Conservation (phyloP, 1,284 basidiomycete genomes). For the Tetrapyrgos nigripes region DNA sequence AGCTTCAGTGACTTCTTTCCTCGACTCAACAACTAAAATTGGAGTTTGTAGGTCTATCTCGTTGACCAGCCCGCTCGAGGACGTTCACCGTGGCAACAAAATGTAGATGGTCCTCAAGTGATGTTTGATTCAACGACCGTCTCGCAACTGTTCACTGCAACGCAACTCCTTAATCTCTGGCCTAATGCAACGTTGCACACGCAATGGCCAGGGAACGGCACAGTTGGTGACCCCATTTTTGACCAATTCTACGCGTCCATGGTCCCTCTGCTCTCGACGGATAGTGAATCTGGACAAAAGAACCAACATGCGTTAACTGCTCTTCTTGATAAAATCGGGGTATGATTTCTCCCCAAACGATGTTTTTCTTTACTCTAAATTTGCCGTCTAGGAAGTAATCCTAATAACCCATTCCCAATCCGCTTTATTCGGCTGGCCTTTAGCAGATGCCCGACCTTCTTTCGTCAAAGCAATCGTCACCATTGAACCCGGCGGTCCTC, state of each 20-base stretch:
- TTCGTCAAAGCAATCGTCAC: constrained; percentile 38
- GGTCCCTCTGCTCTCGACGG: constrained; percentile 37
- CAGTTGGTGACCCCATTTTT: constrained; percentile 48
- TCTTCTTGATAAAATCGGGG: constrained; percentile 46
- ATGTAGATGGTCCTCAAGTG: constrained; percentile 43
- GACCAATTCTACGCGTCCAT: constrained; percentile 50
- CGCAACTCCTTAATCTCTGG: constrained; percentile 47
- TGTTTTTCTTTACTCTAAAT: no score
- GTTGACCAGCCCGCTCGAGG: constrained; percentile 55
- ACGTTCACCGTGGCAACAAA: constrained; percentile 51
- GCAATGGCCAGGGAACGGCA: constrained; percentile 59
- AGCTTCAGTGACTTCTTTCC: background rate
- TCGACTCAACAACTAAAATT: no score
- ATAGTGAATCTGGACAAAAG: constrained; percentile 35
- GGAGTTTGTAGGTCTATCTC: constrained; percentile 50
- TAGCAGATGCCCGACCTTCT: constrained; percentile 35
- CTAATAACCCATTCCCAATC: constrained; percentile 40
- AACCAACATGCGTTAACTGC: constrained; percentile 37
- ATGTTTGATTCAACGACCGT: constrained; percentile 36
- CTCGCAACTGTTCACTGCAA: constrained; percentile 52
- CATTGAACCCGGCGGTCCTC: constrained; percentile 37
- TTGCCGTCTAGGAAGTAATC: constrained; percentile 35
- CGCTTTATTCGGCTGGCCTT: constrained; percentile 37
- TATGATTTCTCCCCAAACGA: no score
- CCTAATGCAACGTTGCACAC: constrained; percentile 52